Base-by-base conservation (phyloP, 1,284 basidiomycete genomes). In the Tilletia indica region DNA sequence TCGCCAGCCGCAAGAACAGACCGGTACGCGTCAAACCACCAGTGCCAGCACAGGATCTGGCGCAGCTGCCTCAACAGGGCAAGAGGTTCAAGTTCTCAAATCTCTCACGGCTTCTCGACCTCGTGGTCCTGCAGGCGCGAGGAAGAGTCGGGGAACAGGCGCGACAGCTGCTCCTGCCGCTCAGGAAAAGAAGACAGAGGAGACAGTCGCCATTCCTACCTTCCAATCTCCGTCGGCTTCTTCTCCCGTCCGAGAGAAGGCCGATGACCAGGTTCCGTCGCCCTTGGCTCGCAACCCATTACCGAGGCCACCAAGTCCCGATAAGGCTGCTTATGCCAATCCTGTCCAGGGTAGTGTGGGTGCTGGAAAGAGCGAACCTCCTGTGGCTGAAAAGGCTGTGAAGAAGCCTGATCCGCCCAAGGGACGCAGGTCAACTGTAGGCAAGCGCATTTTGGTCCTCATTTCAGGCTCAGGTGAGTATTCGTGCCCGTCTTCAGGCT, bases 391-490 rank as follows among this genome's bases (percentile, higher is more conserved):
- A 31, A 54, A 72, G 51, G 34, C 51, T 6, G 39, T 71, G 1
- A 69, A 34, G 48, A 12, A 51, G 5, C 25, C 47, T 8, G 54
- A 71, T 3, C 12, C 69, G 14, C 45, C 70, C 12, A 74, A 75
- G 31, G 75, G 75, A 25, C 72, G 68, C 47, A 75, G 78, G 36
- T 64, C 73, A 16, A 78, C 75, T n/a, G 58, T 71, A 21, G 80
- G 80, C 66, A 80, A 79, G 69, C 74, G 75, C n/a, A 78, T 83
- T 36, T 79, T 81, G 16, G 82, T 83, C 19, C 77, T 83, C 25
- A 79, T 83, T 31, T 83, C 81, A 4, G 82, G 82, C 47, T 82
- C 81, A 9, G 82, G 70, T 71, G 31, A 25, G 70, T 67, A 8
- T 45, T 14, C 42, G 25, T 31, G 25, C 25, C 25, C 25, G 25